These are phyloP conservation scores for Porcisia hertigi DNA, from an alignment of 208 protist genomes.

Conservation along the genomic window DNA sequence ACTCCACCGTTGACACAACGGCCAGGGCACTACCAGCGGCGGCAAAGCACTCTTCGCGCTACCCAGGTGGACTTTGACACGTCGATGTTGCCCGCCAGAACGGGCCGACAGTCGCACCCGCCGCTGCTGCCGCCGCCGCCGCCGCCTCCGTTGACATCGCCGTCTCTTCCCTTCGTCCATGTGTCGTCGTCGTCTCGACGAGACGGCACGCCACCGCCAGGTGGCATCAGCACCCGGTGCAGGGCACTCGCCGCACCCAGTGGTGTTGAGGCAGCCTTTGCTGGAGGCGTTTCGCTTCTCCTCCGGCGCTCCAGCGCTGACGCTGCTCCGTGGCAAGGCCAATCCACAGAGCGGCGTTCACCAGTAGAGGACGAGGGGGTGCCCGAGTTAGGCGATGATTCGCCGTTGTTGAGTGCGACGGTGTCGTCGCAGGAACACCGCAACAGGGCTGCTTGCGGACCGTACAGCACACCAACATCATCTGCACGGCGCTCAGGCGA, in stretches of 20 bases:
- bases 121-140: not conserved
- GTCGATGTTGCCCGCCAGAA: not conserved
- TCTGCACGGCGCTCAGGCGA: not conserved
- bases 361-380: not conserved
- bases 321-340: not conserved
- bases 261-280: not conserved
- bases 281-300: constrained; percentile 4
- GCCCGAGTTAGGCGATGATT: not conserved
- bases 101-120: too few relatives aligned
- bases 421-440: not conserved
- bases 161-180: not conserved
- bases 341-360: not conserved
- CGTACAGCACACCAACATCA: not conserved
- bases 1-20: not conserved
- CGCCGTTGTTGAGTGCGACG: not conserved
- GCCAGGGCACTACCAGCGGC: constrained; percentile 13
- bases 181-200: not conserved
- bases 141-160: not conserved
- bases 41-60: constrained; percentile 21
- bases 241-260: not conserved
- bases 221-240: constrained; percentile 3
- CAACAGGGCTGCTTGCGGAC: not conserved
- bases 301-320: not conserved
- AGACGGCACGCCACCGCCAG: constrained; percentile 8
- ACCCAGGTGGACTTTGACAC: constrained; percentile 16